Conservation (phyloP, 306 rosid genomes). For the Lupinus albus region DNA sequence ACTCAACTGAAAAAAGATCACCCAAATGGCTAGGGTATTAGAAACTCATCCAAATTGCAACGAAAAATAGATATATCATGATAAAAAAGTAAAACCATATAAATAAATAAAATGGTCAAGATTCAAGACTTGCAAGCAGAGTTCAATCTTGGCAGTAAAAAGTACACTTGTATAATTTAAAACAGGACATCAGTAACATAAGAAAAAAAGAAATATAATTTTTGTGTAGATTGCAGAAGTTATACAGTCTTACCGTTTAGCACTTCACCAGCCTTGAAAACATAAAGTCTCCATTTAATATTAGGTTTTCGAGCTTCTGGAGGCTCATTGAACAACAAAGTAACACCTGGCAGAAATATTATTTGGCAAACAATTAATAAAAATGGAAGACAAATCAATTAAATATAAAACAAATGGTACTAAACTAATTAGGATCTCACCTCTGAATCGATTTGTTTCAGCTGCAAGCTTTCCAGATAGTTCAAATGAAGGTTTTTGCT, state of each 20-base stretch:
- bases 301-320: conserved; percentile 83
- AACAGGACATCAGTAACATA: background rate
- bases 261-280: conserved; percentile 94
- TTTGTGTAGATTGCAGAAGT: conserved; percentile 18
- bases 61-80: conserved; percentile 13
- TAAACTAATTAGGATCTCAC: conserved; percentile 44
- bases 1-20: conserved; percentile 11
- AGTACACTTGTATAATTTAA: background rate
- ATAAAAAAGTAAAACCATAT: conserved; percentile 4
- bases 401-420: conserved; percentile 26
- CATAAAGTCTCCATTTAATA: conserved; percentile 94
- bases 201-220: conserved; percentile 3
- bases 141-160: conserved; percentile 24
- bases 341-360: conserved; percentile 61
- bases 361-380: conserved; percentile 24
- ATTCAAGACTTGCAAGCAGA: conserved; percentile 11
- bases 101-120: background rate
- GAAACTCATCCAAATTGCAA: conserved; percentile 21
- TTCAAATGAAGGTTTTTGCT: conserved; percentile 96
- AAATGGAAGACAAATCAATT: conserved; percentile 20
- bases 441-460: conserved; percentile 90
- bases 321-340: conserved; percentile 79
- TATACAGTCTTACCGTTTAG: conserved; percentile 64
- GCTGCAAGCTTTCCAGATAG: conserved; percentile 98
- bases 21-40: conserved; percentile 26